phyloP scores from a whole-genome alignment of 805 yeast genomes.

The Metschnikowia aberdeeniae region DNA sequence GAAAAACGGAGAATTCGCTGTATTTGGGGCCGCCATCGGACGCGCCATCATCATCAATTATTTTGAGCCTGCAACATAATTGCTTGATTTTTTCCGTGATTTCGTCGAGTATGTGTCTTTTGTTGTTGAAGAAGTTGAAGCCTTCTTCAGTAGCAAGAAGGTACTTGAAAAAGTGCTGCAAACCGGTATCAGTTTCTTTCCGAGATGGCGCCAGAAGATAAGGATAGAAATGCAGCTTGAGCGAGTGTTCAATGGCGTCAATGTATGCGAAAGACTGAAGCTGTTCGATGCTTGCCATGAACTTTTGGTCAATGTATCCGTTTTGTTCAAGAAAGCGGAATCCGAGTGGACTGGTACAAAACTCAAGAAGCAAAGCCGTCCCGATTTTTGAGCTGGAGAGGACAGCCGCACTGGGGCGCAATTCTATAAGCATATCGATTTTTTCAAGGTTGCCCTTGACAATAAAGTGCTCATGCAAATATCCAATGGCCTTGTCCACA shows the following conservation, averaged over 20 bases:
- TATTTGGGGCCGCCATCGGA: background rate
- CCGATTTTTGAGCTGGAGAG: conserved; percentile 28
- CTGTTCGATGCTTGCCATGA: conserved; percentile 8
- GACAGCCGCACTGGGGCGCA: conserved; percentile 51
- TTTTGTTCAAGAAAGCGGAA: conserved; percentile 52
- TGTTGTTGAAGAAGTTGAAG: conserved; percentile 47
- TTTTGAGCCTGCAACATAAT: conserved; percentile 9
- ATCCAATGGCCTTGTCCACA: conserved; percentile 18
- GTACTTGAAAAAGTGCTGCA: conserved; percentile 70
- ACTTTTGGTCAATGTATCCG: conserved; percentile 32
- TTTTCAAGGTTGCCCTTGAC: conserved; percentile 30
- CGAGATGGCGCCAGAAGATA: conserved; percentile 13
- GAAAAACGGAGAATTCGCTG: background rate
- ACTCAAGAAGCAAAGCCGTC: conserved; percentile 49
- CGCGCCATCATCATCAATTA: conserved; percentile 6
- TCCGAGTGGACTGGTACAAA: conserved; percentile 66
- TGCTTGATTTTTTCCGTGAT: conserved; percentile 21
- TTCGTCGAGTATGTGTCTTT: conserved; percentile 36
- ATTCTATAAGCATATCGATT: conserved; percentile 46
- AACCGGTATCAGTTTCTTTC: background rate
- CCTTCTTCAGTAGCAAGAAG: conserved; percentile 82
- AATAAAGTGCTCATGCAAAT: conserved; percentile 20
- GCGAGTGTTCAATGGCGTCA: conserved; percentile 10
- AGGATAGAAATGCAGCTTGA: conserved; percentile 20
- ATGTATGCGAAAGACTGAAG: conserved; percentile 12